Percentiles rank a stretch among this genome's conserved stretches.
Evolutionary conservation across 495 filamentous ascomycete genomes (phyloP).

Genomic region (Aspergillus heteromorphus): DNA sequence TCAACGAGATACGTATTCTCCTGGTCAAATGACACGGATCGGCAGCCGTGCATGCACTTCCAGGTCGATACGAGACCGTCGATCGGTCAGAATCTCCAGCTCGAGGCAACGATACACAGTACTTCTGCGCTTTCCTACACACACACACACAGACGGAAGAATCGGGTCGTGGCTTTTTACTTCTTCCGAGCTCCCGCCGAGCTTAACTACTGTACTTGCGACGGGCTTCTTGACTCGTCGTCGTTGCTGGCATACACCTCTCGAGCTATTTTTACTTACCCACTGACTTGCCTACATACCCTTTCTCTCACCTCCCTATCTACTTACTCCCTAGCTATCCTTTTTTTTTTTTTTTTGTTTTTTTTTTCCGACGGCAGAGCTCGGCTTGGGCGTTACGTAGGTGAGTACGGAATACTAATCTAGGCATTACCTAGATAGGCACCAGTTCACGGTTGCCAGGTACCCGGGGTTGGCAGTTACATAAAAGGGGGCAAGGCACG

Average conservation of each 20-base stretch:
- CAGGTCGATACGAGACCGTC: background rate
- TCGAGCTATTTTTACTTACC: too few relatives aligned
- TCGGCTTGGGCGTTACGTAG: background rate
- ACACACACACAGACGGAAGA: too few relatives aligned
- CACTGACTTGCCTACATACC: too few relatives aligned
- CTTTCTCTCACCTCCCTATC: too few relatives aligned
- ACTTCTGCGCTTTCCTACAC: too few relatives aligned
- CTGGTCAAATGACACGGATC: background rate
- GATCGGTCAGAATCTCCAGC: background rate
- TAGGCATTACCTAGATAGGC: too few relatives aligned
- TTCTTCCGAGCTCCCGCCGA: background rate
- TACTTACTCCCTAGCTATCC: too few relatives aligned
- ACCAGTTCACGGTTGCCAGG: background rate
- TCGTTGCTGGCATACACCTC: too few relatives aligned
- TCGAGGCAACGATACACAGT: background rate
- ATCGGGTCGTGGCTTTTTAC: background rate
- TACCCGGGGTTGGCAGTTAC: background rate
- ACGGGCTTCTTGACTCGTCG: background rate
- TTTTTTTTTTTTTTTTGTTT: too few relatives aligned
- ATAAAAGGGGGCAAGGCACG: background rate
- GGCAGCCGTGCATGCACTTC: background rate
- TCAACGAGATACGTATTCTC: background rate
- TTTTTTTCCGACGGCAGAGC: too few relatives aligned
- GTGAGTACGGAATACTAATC: too few relatives aligned
- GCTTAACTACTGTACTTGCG: background rate